Evolutionary conservation across 805 yeast genomes (phyloP).

Genomic region (Sugiyamaella lignohabitans): DNA sequence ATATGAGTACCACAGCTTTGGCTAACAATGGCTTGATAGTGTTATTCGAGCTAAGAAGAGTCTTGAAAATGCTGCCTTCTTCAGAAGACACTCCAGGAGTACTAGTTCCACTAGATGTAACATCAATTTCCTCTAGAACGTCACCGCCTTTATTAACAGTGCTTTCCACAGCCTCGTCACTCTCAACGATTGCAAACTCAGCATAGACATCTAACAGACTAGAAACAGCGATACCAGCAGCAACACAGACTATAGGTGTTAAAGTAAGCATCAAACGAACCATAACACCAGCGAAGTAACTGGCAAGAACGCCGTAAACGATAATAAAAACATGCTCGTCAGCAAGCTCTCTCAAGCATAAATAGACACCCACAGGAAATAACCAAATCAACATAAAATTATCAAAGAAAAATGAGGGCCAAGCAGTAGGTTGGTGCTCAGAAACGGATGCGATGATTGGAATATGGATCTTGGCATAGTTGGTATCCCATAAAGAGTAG

Average conservation of each 20-base stretch:
- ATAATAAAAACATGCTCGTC: slow-evolving; percentile 92
- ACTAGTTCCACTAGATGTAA: slow-evolving; percentile 2
- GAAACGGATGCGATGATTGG: slow-evolving; percentile 98
- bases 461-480: slow-evolving; percentile 94
- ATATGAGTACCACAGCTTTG: slow-evolving; percentile 52
- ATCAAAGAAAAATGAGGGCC: slow-evolving; percentile 98
- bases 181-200: slow-evolving; percentile 39
- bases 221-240: slow-evolving; percentile 84
- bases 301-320: slow-evolving; percentile 85
- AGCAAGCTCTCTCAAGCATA: slow-evolving; percentile 79
- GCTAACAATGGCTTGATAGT: slow-evolving; percentile 36
- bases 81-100: slow-evolving; percentile 17
- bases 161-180: neutral
- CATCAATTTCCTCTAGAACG: slow-evolving; percentile 3
- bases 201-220: slow-evolving; percentile 76
- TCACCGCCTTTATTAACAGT: neutral
- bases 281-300: slow-evolving; percentile 99
- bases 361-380: slow-evolving; percentile 95
- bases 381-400: slow-evolving; percentile 90
- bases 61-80: slow-evolving; percentile 19
- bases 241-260: slow-evolving; percentile 93
- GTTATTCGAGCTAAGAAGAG: slow-evolving; percentile 15
- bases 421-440: slow-evolving; percentile 99
- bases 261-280: slow-evolving; percentile 94
- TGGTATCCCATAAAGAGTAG: slow-evolving; percentile 97